These are phyloP conservation scores for Isatis tinctoria DNA, from an alignment of 345 rosid genomes.

Conservation along the genomic window DNA sequence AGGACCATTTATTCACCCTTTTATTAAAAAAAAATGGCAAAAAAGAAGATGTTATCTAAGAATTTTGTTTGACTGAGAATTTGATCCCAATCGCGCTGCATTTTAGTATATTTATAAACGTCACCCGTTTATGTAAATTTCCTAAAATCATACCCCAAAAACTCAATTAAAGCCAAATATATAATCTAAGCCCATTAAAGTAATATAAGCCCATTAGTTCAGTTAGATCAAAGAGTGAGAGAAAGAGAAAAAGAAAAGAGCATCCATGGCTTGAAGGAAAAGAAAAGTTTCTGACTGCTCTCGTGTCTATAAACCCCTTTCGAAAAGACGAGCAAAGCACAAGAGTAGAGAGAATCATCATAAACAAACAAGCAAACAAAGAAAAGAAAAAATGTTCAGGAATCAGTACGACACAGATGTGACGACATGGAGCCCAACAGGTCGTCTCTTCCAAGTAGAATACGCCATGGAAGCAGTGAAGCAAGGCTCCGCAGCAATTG, in stretches of 20 bases:
- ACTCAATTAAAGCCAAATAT: background rate
- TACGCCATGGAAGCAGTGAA: conserved; percentile 99
- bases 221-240: background rate
- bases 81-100: too few species aligned
- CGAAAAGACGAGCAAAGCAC: background rate
- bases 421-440: conserved; percentile 99
- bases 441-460: conserved; percentile 93
- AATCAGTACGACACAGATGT: conserved; percentile 99
- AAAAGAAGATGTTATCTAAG: too few species aligned
- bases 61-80: too few species aligned
- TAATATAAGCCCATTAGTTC: background rate
- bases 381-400: conserved; percentile 58
- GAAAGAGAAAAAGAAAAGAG: background rate
- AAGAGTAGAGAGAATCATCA: background rate
- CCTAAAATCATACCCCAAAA: background rate
- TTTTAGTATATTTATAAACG: too few species aligned
- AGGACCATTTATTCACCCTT: too few species aligned
- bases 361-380: too few species aligned
- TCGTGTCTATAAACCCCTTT: conserved; percentile 5
- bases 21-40: too few species aligned
- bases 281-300: conserved; percentile 12
- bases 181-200: background rate
- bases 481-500: conserved; percentile 99
- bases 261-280: conserved; percentile 37
- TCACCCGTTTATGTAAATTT: too few species aligned